These are phyloP conservation scores for Tetrastigma voinierianum DNA, from an alignment of 164 flowering plant genomes.

Conservation along the genomic window DNA sequence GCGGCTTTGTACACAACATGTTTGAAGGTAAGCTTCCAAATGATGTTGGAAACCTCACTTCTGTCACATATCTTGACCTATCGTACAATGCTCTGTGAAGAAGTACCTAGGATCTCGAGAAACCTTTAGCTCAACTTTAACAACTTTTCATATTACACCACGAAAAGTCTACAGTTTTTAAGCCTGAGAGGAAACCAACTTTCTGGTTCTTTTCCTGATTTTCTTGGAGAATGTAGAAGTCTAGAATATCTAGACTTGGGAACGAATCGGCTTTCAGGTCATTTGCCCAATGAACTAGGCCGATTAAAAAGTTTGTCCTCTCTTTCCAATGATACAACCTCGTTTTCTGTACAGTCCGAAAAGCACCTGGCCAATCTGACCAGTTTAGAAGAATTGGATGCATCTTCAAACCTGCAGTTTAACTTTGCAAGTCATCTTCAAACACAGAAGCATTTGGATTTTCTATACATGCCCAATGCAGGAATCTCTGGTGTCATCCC, in stretches of 20 bases:
- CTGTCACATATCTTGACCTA: background rate
- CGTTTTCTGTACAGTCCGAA: constrained; percentile 9
- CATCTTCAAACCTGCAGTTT: constrained; percentile 4
- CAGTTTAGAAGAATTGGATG: background rate
- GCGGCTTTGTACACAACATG: background rate
- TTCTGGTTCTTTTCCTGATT: too few relatives aligned
- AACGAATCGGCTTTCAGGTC: background rate
- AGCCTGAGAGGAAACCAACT: too few relatives aligned
- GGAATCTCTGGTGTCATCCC: constrained; percentile 19
- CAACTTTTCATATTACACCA: too few relatives aligned
- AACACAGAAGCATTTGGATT: background rate
- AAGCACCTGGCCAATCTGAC: constrained; percentile 16
- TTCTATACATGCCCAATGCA: constrained; percentile 1
- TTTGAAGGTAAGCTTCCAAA: background rate
- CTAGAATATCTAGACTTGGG: background rate
- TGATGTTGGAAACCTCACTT: background rate
- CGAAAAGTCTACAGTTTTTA: too few relatives aligned
- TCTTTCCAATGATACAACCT: background rate
- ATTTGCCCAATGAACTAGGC: background rate
- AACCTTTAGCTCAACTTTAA: background rate
- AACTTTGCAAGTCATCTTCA: constrained; percentile 1
- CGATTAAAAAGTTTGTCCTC: background rate
- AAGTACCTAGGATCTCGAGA: background rate
- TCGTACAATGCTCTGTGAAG: constrained; percentile 1
- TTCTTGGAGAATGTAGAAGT: background rate